Base-by-base conservation (phyloP, 495 filamentous ascomycete genomes). In the Neurospora sp. region DNA sequence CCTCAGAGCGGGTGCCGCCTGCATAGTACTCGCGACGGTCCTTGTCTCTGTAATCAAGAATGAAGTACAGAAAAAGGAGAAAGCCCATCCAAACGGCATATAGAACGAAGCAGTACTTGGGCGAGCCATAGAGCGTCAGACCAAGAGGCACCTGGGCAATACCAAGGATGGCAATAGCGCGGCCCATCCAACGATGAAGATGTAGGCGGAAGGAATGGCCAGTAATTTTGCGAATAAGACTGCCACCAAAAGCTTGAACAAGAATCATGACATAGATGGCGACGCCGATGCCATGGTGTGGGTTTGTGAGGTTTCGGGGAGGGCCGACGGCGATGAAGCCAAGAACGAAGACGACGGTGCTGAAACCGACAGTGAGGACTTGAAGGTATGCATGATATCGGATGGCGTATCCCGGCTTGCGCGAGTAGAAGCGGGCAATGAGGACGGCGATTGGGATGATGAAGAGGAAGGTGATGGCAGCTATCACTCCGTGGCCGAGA, bases 261-360 rank as follows among this genome's bases (percentile, higher is more conserved):
- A 97, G 79, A 20, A 98, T 87, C 75, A 96, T 82, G 39, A 93
- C 91, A 81, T 96, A 98, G 72, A 99, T 90, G 44, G 94, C 91
- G 40, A 97, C 83, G 31, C 96, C 96, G 77, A 98, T 98, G 72
- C 94, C 94, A 83, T 94, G 92, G 83, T 99, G 96, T 2, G 96
- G 96, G 80, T 99, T 99, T 65, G 92, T 92, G 75, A 98, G 85
- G 77, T 89, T 93, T 73, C 94, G 87, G 68, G 83, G 79, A 2
- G 91, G 88, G 9, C 93, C 93, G 31, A 96, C 91, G 42, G 95
- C 93, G 78, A 93, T 87, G 80, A 86, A 94, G 16, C 94, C 93
- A 10, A 95, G 82, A 44, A 92, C 81, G 75, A 97, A 92, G 10
- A 92, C 81, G 27, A 92, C 90, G 0, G 93, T 95, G 39, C 86